Evolutionary conservation across 2,329 filamentous ascomycete species (phyloP), one percentile per base, ranked within the genome.

Genomic region (Colletotrichum theobromicola): DNA sequence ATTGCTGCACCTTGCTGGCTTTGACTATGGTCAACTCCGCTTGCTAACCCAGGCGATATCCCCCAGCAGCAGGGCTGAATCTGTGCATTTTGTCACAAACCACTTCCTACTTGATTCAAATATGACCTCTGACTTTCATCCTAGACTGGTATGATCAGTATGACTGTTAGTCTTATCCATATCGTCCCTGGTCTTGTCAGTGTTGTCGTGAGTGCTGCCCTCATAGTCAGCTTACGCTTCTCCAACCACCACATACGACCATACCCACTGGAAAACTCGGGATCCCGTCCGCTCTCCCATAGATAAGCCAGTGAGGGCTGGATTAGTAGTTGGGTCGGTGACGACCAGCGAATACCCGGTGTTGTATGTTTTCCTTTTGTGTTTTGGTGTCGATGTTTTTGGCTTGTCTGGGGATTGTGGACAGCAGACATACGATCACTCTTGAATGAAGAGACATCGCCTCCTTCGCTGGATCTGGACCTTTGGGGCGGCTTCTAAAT

Each of bases 301-400:
- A 50, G 42, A 46, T 21, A 46, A 46, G 42, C 42, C 42, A 46
- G 42, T 46, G 42, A 46, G 42, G 42, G 42, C 42, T 50, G 42
- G 42, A 50, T 50, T n/a, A 50, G 42, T 50, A 50, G 42, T 50
- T 50, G 42, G 42, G 42, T 50, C 42, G 42, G 42, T 50, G 42
- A 50, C 42, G 42, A 50, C 42, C 42, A 50, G 42, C 42, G 42
- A 50, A 50, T 21, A 50, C 42, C 42, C 42, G 42, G 42, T 50
- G 42, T 50, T 50, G 42, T 50, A 50, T 50, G 42, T 46, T 10
- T 13, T 50, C n/a, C n/a, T 50, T 50, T 50, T 0, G 18, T 13
- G n/a, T 21, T 21, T 21, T 50, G 76, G 80, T 2, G n/a, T 50
- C 24, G 1, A 21, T 4, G 7, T 21, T 21, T 50, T n/a, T 4